These are phyloP conservation scores for Phoma sp. DNA, from an alignment of 2,329 filamentous ascomycete genomes.

Conservation along the genomic window DNA sequence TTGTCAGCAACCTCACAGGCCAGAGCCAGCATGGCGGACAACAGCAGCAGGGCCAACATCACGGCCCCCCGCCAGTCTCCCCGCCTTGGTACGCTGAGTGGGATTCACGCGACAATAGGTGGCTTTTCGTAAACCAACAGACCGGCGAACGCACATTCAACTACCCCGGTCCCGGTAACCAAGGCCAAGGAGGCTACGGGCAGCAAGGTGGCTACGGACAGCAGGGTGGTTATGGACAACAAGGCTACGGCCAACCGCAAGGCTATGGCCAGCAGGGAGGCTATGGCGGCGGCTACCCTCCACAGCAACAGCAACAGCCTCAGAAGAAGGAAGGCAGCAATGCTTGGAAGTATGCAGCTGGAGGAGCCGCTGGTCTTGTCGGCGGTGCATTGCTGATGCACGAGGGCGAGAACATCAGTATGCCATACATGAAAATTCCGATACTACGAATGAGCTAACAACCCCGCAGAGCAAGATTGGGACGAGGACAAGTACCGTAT, in stretches of 20 bases:
- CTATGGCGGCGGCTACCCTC: constrained; percentile 21
- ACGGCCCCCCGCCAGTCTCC: constrained; percentile 35
- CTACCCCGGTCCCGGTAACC: constrained; percentile 23
- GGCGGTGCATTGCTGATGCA: constrained; percentile 37
- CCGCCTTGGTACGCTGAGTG: constrained; percentile 36
- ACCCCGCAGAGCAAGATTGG: constrained; percentile 23
- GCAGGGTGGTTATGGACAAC: constrained; percentile 4
- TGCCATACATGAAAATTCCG: background rate
- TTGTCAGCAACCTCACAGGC: constrained; percentile 28
- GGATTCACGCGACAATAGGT: constrained; percentile 30
- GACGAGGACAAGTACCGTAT: constrained; percentile 28
- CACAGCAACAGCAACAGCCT: constrained; percentile 23
- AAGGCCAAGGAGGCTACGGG: constrained; percentile 25
- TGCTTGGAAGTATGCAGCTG: constrained; percentile 38
- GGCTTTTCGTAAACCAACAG: constrained; percentile 39
- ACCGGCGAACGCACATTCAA: constrained; percentile 33
- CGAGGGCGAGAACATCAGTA: constrained; percentile 36
- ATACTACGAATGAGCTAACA: constrained; percentile 4
- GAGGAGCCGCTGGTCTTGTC: constrained; percentile 31
- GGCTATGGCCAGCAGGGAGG: constrained; percentile 18
- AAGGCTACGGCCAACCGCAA: constrained; percentile 21
- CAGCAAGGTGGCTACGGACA: constrained; percentile 22
- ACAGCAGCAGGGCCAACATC: constrained; percentile 19
- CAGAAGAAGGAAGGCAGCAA: constrained; percentile 31
- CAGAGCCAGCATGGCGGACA: constrained; percentile 4